Percentiles rank a stretch among this genome's conserved stretches.
phyloP scores from a whole-genome alignment of 331 rosid species.

The Acacia concinna region DNA sequence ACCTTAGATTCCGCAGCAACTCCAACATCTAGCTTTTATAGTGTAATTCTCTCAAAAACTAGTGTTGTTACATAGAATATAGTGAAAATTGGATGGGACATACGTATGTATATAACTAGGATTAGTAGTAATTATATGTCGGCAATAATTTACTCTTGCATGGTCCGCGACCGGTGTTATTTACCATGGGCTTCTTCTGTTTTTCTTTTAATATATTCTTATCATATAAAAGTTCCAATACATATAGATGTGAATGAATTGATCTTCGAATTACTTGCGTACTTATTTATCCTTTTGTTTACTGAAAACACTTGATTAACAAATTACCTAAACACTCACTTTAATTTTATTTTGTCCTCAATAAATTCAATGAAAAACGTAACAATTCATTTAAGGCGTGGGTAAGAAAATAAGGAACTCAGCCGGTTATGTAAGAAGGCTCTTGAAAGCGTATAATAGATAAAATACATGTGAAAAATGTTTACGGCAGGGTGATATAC shows the following conservation, averaged over 20 bases:
- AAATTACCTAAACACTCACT: not conserved
- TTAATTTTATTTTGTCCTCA: not conserved
- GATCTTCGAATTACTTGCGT: not conserved
- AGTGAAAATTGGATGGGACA: slow-evolving; percentile 9
- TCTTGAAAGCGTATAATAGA: not conserved
- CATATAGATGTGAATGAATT: not conserved
- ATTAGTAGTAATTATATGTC: not conserved
- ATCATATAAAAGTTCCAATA: not conserved
- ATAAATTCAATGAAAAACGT: not conserved
- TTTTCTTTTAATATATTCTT: not conserved
- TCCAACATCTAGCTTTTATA: too few species aligned
- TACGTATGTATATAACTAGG: not conserved
- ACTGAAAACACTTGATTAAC: not conserved
- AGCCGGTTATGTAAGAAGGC: not conserved
- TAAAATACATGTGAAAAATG: not conserved
- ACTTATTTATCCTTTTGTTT: not conserved
- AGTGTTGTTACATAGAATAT: too few species aligned
- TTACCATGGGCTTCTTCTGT: not conserved
- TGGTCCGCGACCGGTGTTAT: not conserved
- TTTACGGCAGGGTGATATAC: too few species aligned
- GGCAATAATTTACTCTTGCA: not conserved
- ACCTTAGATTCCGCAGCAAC: too few species aligned
- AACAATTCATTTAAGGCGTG: not conserved
- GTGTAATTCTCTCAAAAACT: too few species aligned
- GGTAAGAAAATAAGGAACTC: not conserved